These are phyloP conservation scores for Stachybotrys echinatus DNA, from an alignment of 2,329 filamentous ascomycete genomes.

Conservation along the genomic window DNA sequence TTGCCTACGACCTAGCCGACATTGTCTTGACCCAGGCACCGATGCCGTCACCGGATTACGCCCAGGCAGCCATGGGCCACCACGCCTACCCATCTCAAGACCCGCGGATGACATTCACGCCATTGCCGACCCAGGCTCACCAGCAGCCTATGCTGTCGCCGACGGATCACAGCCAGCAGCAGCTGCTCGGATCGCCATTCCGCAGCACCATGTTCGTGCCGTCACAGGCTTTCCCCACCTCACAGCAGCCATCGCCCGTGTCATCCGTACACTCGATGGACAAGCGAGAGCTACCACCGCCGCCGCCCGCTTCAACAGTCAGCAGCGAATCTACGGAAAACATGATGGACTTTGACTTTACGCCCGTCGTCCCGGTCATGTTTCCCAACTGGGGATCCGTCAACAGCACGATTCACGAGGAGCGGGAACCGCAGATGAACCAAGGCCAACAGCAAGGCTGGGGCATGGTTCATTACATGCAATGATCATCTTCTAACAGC, in stretches of 20 bases:
- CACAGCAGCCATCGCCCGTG: conserved; percentile 23
- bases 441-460: conserved; percentile 15
- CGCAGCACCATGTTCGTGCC: conserved; percentile 26
- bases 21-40: conserved; percentile 32
- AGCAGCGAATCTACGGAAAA: conserved; percentile 12
- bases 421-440: conserved; percentile 15
- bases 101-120: conserved; percentile 21
- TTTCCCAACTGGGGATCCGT: conserved; percentile 38
- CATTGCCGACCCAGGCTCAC: conserved; percentile 25
- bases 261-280: conserved; percentile 26
- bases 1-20: conserved; percentile 53
- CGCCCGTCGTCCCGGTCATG: conserved; percentile 26
- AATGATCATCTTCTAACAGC: not conserved
- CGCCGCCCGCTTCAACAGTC: conserved; percentile 15
- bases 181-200: conserved; percentile 21
- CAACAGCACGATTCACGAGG: conserved; percentile 26
- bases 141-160: conserved; percentile 23
- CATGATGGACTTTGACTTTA: conserved; percentile 40
- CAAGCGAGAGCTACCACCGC: conserved; percentile 30
- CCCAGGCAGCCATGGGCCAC: conserved; percentile 18
- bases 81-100: conserved; percentile 18
- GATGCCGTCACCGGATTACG: conserved; percentile 23
- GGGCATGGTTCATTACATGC: conserved; percentile 29
- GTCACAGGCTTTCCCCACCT: conserved; percentile 20
- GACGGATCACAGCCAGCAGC: conserved; percentile 19